Conservation (phyloP, 495 filamentous ascomycete genomes). For the Neurospora sp. region DNA sequence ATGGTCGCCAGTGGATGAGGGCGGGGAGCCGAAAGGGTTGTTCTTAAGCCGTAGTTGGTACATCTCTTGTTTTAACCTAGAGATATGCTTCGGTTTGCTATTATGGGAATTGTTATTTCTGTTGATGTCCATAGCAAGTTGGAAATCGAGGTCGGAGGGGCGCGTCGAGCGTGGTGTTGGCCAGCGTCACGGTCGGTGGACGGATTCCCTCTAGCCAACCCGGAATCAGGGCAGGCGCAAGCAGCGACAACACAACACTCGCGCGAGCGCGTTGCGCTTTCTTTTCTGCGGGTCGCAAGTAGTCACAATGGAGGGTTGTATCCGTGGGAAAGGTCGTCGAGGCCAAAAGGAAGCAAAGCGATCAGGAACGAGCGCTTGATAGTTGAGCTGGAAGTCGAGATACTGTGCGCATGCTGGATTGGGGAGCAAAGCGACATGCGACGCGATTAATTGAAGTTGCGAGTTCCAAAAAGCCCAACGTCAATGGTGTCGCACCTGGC, state of each 20-base stretch:
- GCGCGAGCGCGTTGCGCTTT: not conserved
- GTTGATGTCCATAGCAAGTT: conserved; percentile 23
- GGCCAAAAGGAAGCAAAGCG: not conserved
- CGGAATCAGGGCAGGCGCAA: not conserved
- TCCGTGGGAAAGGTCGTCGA: not conserved
- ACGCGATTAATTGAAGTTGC: not conserved
- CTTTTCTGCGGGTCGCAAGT: not conserved
- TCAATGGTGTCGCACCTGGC: not conserved
- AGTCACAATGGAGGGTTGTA: not conserved
- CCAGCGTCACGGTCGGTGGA: not conserved
- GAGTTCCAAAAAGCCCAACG: not conserved
- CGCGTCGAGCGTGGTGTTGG: conserved; percentile 14
- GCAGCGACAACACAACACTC: not conserved
- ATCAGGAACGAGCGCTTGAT: not conserved
- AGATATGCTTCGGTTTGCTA: conserved; percentile 25
- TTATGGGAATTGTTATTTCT: conserved; percentile 16
- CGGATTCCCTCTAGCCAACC: not conserved
- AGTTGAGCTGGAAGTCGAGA: not conserved
- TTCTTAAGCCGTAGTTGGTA: conserved; percentile 23
- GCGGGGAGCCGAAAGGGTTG: conserved; percentile 40
- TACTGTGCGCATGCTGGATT: not conserved
- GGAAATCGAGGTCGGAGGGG: conserved; percentile 1
- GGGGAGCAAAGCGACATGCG: not conserved
- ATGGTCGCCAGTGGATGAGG: conserved; percentile 42
- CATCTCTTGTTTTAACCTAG: conserved; percentile 28